Base-by-base conservation (phyloP, 352 stramenopile genomes). In the Globisporangium parvum region DNA sequence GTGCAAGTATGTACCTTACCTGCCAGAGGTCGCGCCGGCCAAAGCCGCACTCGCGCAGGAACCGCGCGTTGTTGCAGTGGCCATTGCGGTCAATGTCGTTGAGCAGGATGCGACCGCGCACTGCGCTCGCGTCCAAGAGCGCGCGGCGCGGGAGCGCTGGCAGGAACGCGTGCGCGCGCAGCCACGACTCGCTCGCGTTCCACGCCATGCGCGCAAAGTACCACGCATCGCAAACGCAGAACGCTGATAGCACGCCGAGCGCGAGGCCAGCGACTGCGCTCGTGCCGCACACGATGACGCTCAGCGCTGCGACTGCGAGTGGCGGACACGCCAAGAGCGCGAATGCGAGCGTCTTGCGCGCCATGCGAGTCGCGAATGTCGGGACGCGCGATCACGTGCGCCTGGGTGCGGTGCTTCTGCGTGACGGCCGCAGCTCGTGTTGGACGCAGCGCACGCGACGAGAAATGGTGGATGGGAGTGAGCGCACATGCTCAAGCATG, bases 51-150 rank as follows among this genome's bases (percentile, higher is more conserved):
- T 92, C 85, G n/a, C 85, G 79, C 46, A 95, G 57, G 60, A 88
- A 92, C 23, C 85, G 70, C 49, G 85, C 79, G 40, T 95, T 95
- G 63, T 93, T 95, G 65, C 67, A 95, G 57, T 95, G 85, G 4
- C 76, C 83, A 49, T 95, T 95, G 46, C 85, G 83, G 57, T 95
- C 85, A 42, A 95, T 85, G 45, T 93, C 83, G 24, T 65, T 75
- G 18, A 85, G 68, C 41, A 62, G 47, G 11, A 95, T 63, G 33
- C 75, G 67, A 0, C 75, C 80, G 2, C 59, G 39, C 15, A 87
- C 46, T n/a, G 63, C 58, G 57, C 79, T 87, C 15, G 61, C 53
- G 0, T 69, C 76, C 33, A 93, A 84, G 37, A 95, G 62, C 26
- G 71, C 62, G 9, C 69, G 62, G 18, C 62, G 76, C 48, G 65